Conservation (phyloP, 2,329 filamentous ascomycete species). For the Claviceps quebecensis region DNA sequence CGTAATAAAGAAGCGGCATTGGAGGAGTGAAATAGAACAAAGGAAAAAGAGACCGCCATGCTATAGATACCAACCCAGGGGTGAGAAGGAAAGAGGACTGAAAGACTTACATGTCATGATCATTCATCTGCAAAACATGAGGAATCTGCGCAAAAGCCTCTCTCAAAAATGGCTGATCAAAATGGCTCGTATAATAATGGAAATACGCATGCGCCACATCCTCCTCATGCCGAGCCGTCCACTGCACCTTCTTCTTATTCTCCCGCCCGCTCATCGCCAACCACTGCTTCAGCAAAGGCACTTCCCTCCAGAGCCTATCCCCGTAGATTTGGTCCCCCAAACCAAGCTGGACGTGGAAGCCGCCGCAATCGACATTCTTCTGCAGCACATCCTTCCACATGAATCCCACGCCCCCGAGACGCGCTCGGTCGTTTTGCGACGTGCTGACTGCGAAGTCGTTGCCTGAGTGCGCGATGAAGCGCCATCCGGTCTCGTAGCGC, state of each 20-base stretch:
- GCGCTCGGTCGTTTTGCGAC: conserved; percentile 69
- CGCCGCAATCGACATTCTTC: conserved; percentile 91
- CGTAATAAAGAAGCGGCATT: not conserved
- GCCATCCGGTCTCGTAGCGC: conserved; percentile 80
- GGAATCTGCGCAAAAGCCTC: conserved; percentile 98
- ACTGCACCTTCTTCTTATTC: conserved; percentile 74
- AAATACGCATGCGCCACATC: conserved; percentile 95
- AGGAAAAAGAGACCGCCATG: not conserved
- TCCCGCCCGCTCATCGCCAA: conserved; percentile 85
- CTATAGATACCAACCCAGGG: too few relatives aligned
- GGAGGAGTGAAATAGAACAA: not conserved
- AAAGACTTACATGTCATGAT: conserved; percentile 80
- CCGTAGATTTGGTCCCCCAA: conserved; percentile 92
- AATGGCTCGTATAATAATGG: conserved; percentile 97
- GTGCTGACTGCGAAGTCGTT: conserved; percentile 91
- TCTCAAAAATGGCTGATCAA: conserved; percentile 86
- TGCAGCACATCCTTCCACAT: conserved; percentile 99
- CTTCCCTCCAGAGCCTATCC: conserved; percentile 90
- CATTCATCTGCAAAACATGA: conserved; percentile 82
- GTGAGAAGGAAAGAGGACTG: too few relatives aligned
- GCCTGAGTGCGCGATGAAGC: conserved; percentile 88
- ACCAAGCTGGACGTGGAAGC: conserved; percentile 87
- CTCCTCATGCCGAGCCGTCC: conserved; percentile 91
- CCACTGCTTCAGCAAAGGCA: conserved; percentile 90
- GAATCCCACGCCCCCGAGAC: conserved; percentile 76